Percentiles rank a stretch among this genome's conserved stretches.
Conservation (phyloP, 176 grass and related monocot species). For the Calamus simplicifolius region DNA sequence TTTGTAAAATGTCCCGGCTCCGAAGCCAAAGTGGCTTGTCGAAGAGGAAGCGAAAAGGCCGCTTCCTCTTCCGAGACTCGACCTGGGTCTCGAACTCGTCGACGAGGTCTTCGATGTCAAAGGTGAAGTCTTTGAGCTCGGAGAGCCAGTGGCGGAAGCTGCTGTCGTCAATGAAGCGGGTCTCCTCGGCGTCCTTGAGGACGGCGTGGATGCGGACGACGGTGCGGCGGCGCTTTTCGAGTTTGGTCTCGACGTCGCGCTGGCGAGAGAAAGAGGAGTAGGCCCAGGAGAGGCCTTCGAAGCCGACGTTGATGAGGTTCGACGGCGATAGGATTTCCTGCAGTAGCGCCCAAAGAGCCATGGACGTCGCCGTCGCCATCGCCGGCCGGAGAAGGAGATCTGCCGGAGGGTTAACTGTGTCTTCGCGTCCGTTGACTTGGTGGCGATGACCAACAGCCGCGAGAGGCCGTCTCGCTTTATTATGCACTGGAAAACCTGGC, state of each 20-base stretch:
- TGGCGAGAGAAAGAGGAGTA: too few species aligned
- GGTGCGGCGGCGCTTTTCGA: conserved; percentile 28
- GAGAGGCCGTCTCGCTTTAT: too few species aligned
- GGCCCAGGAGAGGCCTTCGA: too few species aligned
- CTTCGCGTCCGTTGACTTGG: too few species aligned
- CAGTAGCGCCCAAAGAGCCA: too few species aligned
- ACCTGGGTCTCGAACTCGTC: conserved; percentile 26
- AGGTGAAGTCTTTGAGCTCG: conserved; percentile 11
- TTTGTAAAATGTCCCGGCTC: conserved; percentile 2
- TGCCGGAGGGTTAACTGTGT: too few species aligned
- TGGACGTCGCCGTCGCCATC: too few species aligned
- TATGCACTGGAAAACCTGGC: too few species aligned
- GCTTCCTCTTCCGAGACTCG: conserved; percentile 29
- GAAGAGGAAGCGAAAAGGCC: neutral
- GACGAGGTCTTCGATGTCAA: conserved; percentile 37
- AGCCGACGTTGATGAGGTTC: too few species aligned
- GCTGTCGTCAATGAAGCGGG: neutral
- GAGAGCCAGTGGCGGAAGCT: neutral
- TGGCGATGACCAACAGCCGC: too few species aligned
- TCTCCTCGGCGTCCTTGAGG: neutral
- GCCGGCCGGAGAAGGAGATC: too few species aligned
- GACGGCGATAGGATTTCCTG: too few species aligned
- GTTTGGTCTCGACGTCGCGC: conserved; percentile 24
- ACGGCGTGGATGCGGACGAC: conserved; percentile 11
- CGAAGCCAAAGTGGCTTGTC: neutral